Evolutionary conservation across 225 moss, liverwort and hornwort species (phyloP), one percentile per base, ranked within the genome.

Genomic region (Pseudoscleropodium purum): DNA sequence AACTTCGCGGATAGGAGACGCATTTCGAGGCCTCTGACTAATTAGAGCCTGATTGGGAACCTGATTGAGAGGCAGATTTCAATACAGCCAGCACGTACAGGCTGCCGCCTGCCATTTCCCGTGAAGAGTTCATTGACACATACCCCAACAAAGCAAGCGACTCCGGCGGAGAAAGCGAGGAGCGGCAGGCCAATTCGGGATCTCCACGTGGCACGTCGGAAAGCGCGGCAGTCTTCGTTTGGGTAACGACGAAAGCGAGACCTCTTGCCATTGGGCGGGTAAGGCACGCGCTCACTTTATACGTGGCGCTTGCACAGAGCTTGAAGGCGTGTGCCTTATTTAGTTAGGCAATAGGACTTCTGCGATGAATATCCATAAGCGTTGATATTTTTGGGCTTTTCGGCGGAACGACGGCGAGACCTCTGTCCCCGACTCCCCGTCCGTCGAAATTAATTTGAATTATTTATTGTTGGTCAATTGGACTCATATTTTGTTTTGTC

Each of bases 231-330:
- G 11, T 27, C 79, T 59, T 27, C 11, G 27, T 56, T 9, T 18
- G 4, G 18, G 27, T 10, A 27, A 39, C 27, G 39, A 36, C 17
- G 15, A 10, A 27, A 79, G 34, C 20, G 34, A 0, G 8, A 57
- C 9, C 47, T 47, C 47, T 45, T 47, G 47, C 47, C 57, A 7
- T 9, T 21, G 8, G 20, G 57, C 20, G 20, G 57, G 57, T 34
- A 1, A 8, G 12, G 66, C 78, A 54, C n/a, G 21, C 20, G 37
- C n/a, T 4, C 3, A 3, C 5, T 0, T 6, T 13, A 13, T 10
- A 77, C 52, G 64, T 86, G 86, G 63, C 86, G 30, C 1, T 2
- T 10, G 4, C 7, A 8, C 4, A 23, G 23, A 52, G 64, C 63
- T 76, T 21, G 10, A 62, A 76, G 63, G 76, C 86, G 64, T 86